Conservation (phyloP, 441 rosid species). For the Arabidopsis lyrata region DNA sequence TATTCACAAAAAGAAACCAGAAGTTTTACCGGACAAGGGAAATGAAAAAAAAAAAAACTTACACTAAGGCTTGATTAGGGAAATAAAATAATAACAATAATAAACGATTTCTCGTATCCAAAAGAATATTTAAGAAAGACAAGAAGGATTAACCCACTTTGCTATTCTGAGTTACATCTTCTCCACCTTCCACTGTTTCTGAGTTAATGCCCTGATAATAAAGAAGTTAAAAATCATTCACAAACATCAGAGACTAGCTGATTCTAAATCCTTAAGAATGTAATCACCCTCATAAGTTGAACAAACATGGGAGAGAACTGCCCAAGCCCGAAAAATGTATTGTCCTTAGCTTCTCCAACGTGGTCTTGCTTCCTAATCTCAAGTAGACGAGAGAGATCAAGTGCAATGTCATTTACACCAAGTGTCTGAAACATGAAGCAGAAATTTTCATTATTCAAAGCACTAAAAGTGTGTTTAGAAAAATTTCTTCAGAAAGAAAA, state of each 20-base stretch:
- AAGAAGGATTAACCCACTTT: slow-evolving; percentile 53
- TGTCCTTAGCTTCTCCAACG: slow-evolving; percentile 68
- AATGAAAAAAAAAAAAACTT: not conserved
- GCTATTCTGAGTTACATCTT: slow-evolving; percentile 69
- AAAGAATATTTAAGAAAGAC: slow-evolving; percentile 8
- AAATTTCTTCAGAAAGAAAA: slow-evolving; percentile 1
- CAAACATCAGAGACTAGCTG: slow-evolving; percentile 20
- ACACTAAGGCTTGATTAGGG: no score
- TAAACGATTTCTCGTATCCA: not conserved
- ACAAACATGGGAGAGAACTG: slow-evolving; percentile 85
- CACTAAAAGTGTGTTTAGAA: not conserved
- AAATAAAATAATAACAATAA: no score
- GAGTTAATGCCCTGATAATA: slow-evolving; percentile 67
- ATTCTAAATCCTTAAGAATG: not conserved
- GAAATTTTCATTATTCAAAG: not conserved
- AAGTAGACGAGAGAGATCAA: slow-evolving; percentile 82
- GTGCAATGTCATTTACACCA: slow-evolving; percentile 80
- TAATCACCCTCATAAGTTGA: slow-evolving; percentile 74
- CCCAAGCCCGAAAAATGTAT: slow-evolving; percentile 67
- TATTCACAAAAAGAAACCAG: slow-evolving; percentile 36
- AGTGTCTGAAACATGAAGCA: slow-evolving; percentile 61
- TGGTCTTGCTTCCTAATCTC: slow-evolving; percentile 75
- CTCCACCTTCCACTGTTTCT: slow-evolving; percentile 61
- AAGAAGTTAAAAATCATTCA: slow-evolving; percentile 23
- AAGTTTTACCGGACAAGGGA: slow-evolving; percentile 13